Evolutionary conservation across 495 filamentous ascomycete genomes (phyloP).

Genomic region (Oidiodendron maius): DNA sequence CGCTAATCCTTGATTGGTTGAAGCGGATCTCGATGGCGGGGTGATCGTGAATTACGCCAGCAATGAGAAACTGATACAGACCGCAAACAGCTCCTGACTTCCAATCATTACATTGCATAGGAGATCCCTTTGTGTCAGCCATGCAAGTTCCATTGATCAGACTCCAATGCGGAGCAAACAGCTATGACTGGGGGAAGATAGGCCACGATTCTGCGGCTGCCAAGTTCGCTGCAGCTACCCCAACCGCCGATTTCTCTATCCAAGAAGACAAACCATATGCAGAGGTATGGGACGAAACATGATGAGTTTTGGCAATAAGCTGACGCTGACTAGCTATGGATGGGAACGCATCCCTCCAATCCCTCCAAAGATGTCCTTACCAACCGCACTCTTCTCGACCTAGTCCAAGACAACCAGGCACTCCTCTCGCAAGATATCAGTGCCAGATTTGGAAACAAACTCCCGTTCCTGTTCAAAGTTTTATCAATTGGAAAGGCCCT

Average conservation of each 20-base stretch:
- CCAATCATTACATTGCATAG: background rate
- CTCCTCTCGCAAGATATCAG: conserved; percentile 60
- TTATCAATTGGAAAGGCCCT: conserved; percentile 74
- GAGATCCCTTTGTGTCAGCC: conserved; percentile 3
- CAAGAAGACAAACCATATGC: conserved; percentile 59
- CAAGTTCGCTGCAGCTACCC: conserved; percentile 60
- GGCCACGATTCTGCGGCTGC: conserved; percentile 68
- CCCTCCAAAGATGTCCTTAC: conserved; percentile 57
- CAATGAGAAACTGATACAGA: conserved; percentile 30
- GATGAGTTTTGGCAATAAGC: background rate
- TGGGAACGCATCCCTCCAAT: conserved; percentile 71
- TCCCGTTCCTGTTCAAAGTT: conserved; percentile 73
- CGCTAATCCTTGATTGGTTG: background rate
- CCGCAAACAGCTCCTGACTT: conserved; percentile 32
- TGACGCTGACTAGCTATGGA: conserved; percentile 49
- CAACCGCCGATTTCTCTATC: conserved; percentile 59
- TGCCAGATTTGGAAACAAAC: conserved; percentile 55
- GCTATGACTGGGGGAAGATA: conserved; percentile 62
- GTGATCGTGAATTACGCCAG: conserved; percentile 7
- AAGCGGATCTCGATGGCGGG: background rate
- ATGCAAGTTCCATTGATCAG: conserved; percentile 62
- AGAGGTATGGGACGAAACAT: conserved; percentile 38
- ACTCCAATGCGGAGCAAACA: conserved; percentile 46
- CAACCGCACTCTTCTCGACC: conserved; percentile 58
- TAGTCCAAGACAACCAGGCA: conserved; percentile 55